These are phyloP conservation scores for Cryphonectria parasitica DNA, from an alignment of 2,329 filamentous ascomycete species.

Conservation along the genomic window DNA sequence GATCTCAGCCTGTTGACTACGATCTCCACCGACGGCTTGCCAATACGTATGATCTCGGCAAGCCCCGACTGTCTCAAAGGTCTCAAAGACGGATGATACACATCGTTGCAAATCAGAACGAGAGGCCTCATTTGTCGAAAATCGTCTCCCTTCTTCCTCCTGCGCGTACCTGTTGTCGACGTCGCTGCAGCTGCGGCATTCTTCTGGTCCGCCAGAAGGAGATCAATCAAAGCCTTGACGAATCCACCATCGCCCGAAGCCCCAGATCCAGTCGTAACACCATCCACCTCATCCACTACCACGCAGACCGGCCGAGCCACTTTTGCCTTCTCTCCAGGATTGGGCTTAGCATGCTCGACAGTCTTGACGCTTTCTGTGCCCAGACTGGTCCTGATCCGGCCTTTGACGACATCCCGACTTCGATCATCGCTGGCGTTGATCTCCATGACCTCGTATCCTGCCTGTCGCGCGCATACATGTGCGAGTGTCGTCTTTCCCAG, in stretches of 20 bases:
- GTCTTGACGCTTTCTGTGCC: conserved; percentile 92
- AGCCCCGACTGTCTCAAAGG: conserved; percentile 82
- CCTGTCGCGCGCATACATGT: conserved; percentile 93
- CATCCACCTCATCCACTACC: conserved; percentile 95
- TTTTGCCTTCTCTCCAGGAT: conserved; percentile 56
- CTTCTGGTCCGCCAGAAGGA: conserved; percentile 84
- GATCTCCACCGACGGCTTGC: conserved; percentile 84
- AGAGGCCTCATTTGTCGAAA: conserved; percentile 87
- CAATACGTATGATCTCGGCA: conserved; percentile 89
- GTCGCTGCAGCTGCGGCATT: conserved; percentile 53
- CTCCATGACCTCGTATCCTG: conserved; percentile 94
- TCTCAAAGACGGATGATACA: conserved; percentile 88
- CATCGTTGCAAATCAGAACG: conserved; percentile 95
- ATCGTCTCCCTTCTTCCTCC: conserved; percentile 78
- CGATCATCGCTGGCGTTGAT: conserved; percentile 98
- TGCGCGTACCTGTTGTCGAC: conserved; percentile 43
- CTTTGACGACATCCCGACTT: conserved; percentile 86
- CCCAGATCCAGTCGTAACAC: conserved; percentile 81
- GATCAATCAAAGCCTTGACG: conserved; percentile 89
- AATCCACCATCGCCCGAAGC: conserved; percentile 88
- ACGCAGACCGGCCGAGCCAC: conserved; percentile 87
- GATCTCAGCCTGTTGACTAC: conserved; percentile 79
- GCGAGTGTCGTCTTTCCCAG: conserved; percentile 95
- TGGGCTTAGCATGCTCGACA: conserved; percentile 60
- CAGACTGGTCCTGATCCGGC: conserved; percentile 86